phyloP scores from a whole-genome alignment of 257 asterid genomes.

The Plectranthus barbatus region DNA sequence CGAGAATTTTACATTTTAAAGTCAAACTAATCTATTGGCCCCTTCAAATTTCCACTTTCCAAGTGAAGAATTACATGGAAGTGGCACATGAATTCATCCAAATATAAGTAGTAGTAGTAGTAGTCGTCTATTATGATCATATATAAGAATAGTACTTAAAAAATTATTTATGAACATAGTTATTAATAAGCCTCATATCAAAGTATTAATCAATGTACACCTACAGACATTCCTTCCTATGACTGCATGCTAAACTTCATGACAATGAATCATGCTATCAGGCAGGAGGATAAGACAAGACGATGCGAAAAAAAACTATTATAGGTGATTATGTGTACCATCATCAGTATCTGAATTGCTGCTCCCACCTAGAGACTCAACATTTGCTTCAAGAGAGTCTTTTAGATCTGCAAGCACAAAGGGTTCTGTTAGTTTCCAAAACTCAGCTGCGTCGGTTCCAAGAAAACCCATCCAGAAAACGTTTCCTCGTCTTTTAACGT shows the following conservation, averaged over 20 bases:
- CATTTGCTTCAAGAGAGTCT: conserved; percentile 37
- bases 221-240: neutral
- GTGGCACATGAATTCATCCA: too few relatives aligned
- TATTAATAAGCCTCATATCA: neutral
- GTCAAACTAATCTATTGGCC: too few relatives aligned
- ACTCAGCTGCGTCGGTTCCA: conserved; percentile 48
- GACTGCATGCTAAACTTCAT: neutral
- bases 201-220: neutral
- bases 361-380: conserved; percentile 18
- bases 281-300: neutral
- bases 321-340: neutral
- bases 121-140: neutral
- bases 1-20: too few relatives aligned
- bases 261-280: neutral
- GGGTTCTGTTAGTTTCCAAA: conserved; percentile 64
- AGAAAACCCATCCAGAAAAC: conserved; percentile 79
- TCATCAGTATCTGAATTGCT: conserved; percentile 29
- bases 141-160: too few relatives aligned
- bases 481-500: conserved; percentile 51
- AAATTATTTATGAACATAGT: neutral
- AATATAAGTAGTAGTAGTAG: neutral
- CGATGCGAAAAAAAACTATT: neutral
- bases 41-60: too few relatives aligned
- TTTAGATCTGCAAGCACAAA: conserved; percentile 56
- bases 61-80: too few relatives aligned